A percentile compares a stretch with the other conserved stretches of the same genome.
phyloP scores from a whole-genome alignment of 2,329 filamentous ascomycete genomes.

The Clonostachys sp. region DNA sequence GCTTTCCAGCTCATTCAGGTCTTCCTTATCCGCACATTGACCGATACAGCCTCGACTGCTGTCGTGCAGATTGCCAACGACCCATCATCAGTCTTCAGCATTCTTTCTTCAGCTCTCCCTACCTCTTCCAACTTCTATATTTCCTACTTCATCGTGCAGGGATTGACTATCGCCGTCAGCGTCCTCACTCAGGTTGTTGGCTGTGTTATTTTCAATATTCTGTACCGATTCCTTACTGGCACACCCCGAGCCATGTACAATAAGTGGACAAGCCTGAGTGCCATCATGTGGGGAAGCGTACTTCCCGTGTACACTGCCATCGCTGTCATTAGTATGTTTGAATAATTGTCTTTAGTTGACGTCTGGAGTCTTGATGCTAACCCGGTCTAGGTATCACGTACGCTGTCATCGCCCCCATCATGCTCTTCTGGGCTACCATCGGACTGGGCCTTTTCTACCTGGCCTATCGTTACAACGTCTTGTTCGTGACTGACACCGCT shows the following conservation, averaged over 20 bases:
- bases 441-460: constrained; percentile 77
- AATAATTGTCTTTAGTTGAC: no score
- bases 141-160: constrained; percentile 82
- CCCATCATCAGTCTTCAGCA: constrained; percentile 54
- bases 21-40: constrained; percentile 80
- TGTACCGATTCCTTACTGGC: constrained; percentile 68
- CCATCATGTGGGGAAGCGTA: constrained; percentile 72
- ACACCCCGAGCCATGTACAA: constrained; percentile 76
- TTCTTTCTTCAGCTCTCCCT: constrained; percentile 72
- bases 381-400: constrained; percentile 59
- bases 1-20: constrained; percentile 89
- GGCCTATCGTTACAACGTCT: constrained; percentile 80
- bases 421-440: constrained; percentile 74
- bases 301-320: constrained; percentile 73
- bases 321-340: constrained; percentile 56
- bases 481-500: constrained; percentile 73
- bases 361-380: constrained; percentile 8
- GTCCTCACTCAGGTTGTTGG: constrained; percentile 65
- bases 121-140: constrained; percentile 92
- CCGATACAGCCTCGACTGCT: constrained; percentile 72
- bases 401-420: constrained; percentile 76
- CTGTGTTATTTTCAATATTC: constrained; percentile 60
- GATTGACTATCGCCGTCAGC: constrained; percentile 69
- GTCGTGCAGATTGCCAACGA: constrained; percentile 57
- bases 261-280: constrained; percentile 65